Evolutionary conservation across 768 basidiomycete genomes (phyloP).

Genomic region (Stropharia rugosoannulata): DNA sequence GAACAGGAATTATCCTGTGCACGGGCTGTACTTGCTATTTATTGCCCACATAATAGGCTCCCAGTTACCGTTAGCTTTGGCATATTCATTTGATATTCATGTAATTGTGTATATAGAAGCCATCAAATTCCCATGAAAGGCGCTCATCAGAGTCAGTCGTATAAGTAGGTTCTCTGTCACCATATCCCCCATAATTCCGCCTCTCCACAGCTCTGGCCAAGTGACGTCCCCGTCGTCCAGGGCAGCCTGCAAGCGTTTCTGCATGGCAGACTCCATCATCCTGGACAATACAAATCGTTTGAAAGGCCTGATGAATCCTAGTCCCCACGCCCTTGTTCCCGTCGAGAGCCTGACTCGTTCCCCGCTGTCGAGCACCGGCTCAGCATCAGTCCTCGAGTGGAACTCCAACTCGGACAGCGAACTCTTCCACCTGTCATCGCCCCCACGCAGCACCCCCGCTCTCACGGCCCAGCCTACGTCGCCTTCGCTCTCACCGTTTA

Average conservation of each 20-base stretch:
- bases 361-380: conserved; percentile 21
- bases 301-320: neutral
- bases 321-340: conserved; percentile 9
- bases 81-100: neutral
- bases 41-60: neutral
- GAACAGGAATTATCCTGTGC: neutral
- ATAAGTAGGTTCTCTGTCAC: conserved; percentile 9
- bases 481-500: neutral
- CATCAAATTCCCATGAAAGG: conserved; percentile 19
- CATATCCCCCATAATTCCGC: neutral
- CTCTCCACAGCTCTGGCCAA: neutral
- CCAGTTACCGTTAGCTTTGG: too few species aligned
- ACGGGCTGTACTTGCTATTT: neutral
- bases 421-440: conserved; percentile 13
- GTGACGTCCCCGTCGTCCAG: neutral
- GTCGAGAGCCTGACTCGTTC: conserved; percentile 16
- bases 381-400: conserved; percentile 22
- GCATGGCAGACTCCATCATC: conserved; percentile 4
- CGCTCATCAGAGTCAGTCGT: conserved; percentile 12
- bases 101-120: neutral
- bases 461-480: neutral
- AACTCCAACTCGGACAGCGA: conserved; percentile 21
- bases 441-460: neutral
- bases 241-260: neutral
- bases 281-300: neutral